These are phyloP conservation scores for Lactarius evosmus DNA, from an alignment of 768 basidiomycete genomes.

Conservation along the genomic window DNA sequence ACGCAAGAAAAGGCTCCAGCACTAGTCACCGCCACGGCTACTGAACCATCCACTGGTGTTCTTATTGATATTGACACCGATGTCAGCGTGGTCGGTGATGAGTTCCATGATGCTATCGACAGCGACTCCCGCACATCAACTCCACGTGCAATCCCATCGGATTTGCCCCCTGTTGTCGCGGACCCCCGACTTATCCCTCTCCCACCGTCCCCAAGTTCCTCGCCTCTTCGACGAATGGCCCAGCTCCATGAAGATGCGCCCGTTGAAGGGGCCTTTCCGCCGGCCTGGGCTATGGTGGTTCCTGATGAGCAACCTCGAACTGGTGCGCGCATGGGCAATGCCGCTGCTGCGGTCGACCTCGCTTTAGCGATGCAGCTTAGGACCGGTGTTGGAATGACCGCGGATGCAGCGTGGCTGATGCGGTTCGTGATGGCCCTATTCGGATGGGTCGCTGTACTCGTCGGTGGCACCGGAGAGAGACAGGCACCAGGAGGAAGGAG, in stretches of 20 bases:
- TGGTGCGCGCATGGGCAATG: conserved; percentile 40
- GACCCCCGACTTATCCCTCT: conserved; percentile 28
- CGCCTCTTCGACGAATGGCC: conserved; percentile 29
- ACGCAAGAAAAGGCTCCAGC: conserved; percentile 5
- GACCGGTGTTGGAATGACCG: conserved; percentile 64
- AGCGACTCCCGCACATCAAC: neutral
- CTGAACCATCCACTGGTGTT: conserved; percentile 3
- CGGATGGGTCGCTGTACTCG: conserved; percentile 70
- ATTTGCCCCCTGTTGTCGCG: conserved; percentile 19
- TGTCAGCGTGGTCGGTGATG: conserved; percentile 13
- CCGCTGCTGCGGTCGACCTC: conserved; percentile 48
- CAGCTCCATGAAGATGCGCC: conserved; percentile 16
- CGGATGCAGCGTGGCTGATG: conserved; percentile 77
- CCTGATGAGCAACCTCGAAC: conserved; percentile 24
- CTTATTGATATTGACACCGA: conserved; percentile 19
- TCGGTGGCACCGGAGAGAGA: conserved; percentile 29
- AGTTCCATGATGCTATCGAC: conserved; percentile 12
- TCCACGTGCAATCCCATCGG: neutral
- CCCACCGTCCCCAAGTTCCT: conserved; percentile 25
- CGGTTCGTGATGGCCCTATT: conserved; percentile 76
- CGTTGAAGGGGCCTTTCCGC: conserved; percentile 3
- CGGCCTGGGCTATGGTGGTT: conserved; percentile 19
- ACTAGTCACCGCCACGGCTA: neutral
- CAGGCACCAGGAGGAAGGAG: conserved; percentile 11
- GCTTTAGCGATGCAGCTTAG: conserved; percentile 77